Evolutionary conservation across 371 early-diverging fungal genomes (phyloP), one percentile per base, ranked within the genome.

Genomic region (Syncephalis fuscata): DNA sequence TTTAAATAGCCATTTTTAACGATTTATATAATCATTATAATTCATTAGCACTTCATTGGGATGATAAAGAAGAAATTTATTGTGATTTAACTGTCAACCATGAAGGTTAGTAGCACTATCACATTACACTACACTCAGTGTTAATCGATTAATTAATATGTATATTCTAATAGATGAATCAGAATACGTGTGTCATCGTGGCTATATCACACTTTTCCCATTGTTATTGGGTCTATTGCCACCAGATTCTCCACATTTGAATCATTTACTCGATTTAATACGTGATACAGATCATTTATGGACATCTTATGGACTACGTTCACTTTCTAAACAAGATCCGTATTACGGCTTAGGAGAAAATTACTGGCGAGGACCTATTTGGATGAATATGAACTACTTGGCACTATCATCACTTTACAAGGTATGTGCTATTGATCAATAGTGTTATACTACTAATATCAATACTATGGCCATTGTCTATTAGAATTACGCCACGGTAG

Each of bases 351-450:
- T 75, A 0, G 86, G 78, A 43, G 96, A 96, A 60, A 80, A 88
- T 56, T 93, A 93, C 58, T 96, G 94, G 96, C 69, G 85, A 36
- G 96, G 94, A 1, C 89, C 92, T 1, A 76, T 93, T 36, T 96
- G 96, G 96, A 74, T 92, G 52, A 90, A 92, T 51, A 66, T 89
- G 50, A 92, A 93, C 61, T 96, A 89, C 59, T 61, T 96, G 44
- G 75, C 79, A 0, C 60, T 92, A 25, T 70, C 75, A 27, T 68
- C 82, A 24, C 64, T 95, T 43, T 62, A 85, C 59, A 73, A 21
- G 32, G 32, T 32, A 32, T 32, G n/a, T n/a, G n/a, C n/a, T n/a
- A n/a, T n/a, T n/a, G n/a, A 21, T 39, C 9, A 20, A 46, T 22
- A 23, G 42, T 38, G 25, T 2, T 11, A 19, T 27, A 16, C 36